Evolutionary conservation across 768 basidiomycete species (phyloP), one percentile per base, ranked within the genome.

Genomic region (Lentinula edodes): DNA sequence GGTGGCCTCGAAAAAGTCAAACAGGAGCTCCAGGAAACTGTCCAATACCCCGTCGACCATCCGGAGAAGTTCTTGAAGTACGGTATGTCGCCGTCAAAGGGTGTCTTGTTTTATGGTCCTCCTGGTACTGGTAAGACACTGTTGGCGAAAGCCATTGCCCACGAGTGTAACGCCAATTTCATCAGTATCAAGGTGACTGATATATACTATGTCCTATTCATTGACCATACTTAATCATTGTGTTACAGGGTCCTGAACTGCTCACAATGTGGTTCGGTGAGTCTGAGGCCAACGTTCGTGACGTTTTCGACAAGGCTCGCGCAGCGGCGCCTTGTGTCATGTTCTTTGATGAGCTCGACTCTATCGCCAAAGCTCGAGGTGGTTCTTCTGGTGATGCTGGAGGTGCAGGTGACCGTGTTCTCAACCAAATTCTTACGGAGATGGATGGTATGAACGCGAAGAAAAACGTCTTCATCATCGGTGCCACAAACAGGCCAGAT

Each of bases 51-150:
- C 57, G 97, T 98, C 75, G 97, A 99, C 76, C 97, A 98, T 73
- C 97, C 97, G 63, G 97, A 99, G 74, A 99, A 99, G 81, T 99
- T 98, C 94, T 83, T 99, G 89, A 99, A 99, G 81, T 99, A 99
- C 70, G 97, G 97, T 67, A 98, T 99, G 97, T 94, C 93, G 32
- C 96, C 97, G 5, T 96, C 94, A 38, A 98, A 98, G 81, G 97
- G 97, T 87, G 97, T 99, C 51, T 77, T 99, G 69, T 99, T 99
- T 86, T 99, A 98, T 74, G 97, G 97, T 50, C 97, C 97, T 72
- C 97, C 97, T 67, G 97, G 97, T 84, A 99, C 97, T 65, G 97
- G 97, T 91, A 99, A 99, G 81, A 99, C 97, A 20, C 72, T 99
- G 67, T 84, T 99, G 60, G 97, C 97, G 60, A 99, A 98, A 80